phyloP scores from a whole-genome alignment of 805 yeast species.

The Lachancea nothofagi region DNA sequence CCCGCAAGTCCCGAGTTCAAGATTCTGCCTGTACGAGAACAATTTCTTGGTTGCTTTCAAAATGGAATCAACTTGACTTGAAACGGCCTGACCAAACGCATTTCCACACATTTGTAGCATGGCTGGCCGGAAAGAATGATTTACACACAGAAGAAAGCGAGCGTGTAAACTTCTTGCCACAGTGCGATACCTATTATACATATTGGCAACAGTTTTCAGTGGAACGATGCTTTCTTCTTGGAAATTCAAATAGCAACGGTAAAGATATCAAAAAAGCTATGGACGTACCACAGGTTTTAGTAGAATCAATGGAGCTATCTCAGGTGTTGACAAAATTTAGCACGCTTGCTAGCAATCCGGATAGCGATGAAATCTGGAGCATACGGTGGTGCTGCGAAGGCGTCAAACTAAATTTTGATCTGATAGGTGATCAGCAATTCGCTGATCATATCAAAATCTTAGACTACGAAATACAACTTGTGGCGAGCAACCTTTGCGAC shows the following conservation, averaged over 20 bases:
- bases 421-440: conserved; percentile 16
- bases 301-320: conserved; percentile 4
- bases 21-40: conserved; percentile 34
- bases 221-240: conserved; percentile 18
- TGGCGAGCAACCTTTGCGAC: conserved; percentile 1
- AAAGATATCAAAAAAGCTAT: neutral
- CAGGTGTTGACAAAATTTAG: conserved; percentile 13
- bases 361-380: neutral
- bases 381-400: conserved; percentile 18
- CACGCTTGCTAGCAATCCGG: conserved; percentile 11
- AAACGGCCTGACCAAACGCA: conserved; percentile 13
- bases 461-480: conserved; percentile 6
- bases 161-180: neutral
- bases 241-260: neutral
- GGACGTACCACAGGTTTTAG: conserved; percentile 1
- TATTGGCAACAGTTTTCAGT: conserved; percentile 13
- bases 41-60: conserved; percentile 46
- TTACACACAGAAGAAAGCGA: neutral
- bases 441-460: conserved; percentile 12
- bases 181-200: neutral
- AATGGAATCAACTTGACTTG: conserved; percentile 36
- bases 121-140: conserved; percentile 36
- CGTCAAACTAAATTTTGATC: conserved; percentile 10
- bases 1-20: conserved; percentile 29
- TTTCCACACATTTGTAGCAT: conserved; percentile 36